phyloP scores from a whole-genome alignment of 208 protist genomes.

The Trypanosoma platydactyli region DNA sequence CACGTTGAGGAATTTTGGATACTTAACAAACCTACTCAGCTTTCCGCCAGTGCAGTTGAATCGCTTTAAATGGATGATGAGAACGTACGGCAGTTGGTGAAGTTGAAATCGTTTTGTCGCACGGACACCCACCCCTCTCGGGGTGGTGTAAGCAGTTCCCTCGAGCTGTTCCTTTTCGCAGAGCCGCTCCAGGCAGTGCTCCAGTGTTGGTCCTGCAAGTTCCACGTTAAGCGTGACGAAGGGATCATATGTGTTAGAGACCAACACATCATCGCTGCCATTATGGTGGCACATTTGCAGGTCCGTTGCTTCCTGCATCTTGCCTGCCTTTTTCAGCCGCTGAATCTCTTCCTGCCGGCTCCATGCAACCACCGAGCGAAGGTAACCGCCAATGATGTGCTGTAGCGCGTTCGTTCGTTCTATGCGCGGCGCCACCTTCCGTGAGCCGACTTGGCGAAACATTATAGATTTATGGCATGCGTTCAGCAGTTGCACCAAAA shows the following conservation, averaged over 20 bases:
- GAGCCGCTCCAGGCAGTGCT: slow-evolving; percentile 80
- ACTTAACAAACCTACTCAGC: slow-evolving; percentile 61
- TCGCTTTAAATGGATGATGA: slow-evolving; percentile 90
- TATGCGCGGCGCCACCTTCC: slow-evolving; percentile 61
- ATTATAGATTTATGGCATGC: slow-evolving; percentile 78
- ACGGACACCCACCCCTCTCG: slow-evolving; percentile 70
- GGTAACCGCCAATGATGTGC: slow-evolving; percentile 81
- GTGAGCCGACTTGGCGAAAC: slow-evolving; percentile 66
- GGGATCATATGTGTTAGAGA: slow-evolving; percentile 89
- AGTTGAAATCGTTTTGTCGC: slow-evolving; percentile 83
- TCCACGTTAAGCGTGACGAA: slow-evolving; percentile 80
- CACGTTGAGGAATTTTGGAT: slow-evolving; percentile 66
- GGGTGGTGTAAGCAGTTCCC: slow-evolving; percentile 72
- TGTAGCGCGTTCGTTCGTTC: slow-evolving; percentile 77
- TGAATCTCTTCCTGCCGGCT: slow-evolving; percentile 75
- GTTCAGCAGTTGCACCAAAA: slow-evolving; percentile 79
- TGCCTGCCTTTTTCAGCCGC: slow-evolving; percentile 59
- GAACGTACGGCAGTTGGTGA: slow-evolving; percentile 75
- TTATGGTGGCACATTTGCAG: slow-evolving; percentile 51
- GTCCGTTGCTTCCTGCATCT: slow-evolving; percentile 74
- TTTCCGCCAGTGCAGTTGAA: slow-evolving; percentile 73
- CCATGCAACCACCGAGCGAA: slow-evolving; percentile 87
- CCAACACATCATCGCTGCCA: slow-evolving; percentile 32
- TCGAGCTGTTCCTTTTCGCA: slow-evolving; percentile 71
- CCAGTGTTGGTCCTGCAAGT: slow-evolving; percentile 61